Conservation (phyloP, 2,329 filamentous ascomycete species). For the Nemania bipapillata region DNA sequence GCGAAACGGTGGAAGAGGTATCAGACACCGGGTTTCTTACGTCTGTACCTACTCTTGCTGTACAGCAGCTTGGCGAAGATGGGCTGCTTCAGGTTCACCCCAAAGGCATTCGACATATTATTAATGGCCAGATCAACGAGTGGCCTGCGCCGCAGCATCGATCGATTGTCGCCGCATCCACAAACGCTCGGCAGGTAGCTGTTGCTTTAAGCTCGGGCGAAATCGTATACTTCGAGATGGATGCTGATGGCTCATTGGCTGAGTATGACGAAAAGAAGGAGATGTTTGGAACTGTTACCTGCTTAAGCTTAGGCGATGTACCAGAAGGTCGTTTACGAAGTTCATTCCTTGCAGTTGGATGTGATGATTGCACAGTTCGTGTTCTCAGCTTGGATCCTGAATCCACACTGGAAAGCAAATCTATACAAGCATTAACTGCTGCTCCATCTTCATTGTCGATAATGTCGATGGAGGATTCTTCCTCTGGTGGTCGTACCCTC, state of each 20-base stretch:
- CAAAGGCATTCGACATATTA: slow-evolving; percentile 93
- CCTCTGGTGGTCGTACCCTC: slow-evolving; percentile 84
- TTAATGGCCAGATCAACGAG: slow-evolving; percentile 81
- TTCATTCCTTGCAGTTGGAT: slow-evolving; percentile 93
- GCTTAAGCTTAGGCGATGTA: slow-evolving; percentile 90
- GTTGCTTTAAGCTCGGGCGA: slow-evolving; percentile 95
- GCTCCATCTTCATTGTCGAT: slow-evolving; percentile 89
- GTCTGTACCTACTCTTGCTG: slow-evolving; percentile 86
- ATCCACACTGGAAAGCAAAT: slow-evolving; percentile 90
- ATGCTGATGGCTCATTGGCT: slow-evolving; percentile 85
- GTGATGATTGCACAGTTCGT: slow-evolving; percentile 94
- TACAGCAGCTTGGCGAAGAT: slow-evolving; percentile 93
- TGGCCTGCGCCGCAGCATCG: slow-evolving; percentile 94
- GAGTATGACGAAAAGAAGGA: slow-evolving; percentile 96
- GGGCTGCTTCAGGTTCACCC: slow-evolving; percentile 94
- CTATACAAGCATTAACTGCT: slow-evolving; percentile 90
- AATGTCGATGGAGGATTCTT: slow-evolving; percentile 95
- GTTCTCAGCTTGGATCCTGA: slow-evolving; percentile 91
- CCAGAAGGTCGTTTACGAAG: slow-evolving; percentile 89
- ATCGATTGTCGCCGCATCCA: slow-evolving; percentile 92
- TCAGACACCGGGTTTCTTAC: slow-evolving; percentile 92
- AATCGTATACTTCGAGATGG: slow-evolving; percentile 98
- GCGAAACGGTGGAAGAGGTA: slow-evolving; percentile 95
- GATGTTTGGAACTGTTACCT: slow-evolving; percentile 95
- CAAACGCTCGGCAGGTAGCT: slow-evolving; percentile 92